Evolutionary conservation across 805 yeast genomes (phyloP), one percentile per base, ranked within the genome.

Genomic region (Candida insectorum): DNA sequence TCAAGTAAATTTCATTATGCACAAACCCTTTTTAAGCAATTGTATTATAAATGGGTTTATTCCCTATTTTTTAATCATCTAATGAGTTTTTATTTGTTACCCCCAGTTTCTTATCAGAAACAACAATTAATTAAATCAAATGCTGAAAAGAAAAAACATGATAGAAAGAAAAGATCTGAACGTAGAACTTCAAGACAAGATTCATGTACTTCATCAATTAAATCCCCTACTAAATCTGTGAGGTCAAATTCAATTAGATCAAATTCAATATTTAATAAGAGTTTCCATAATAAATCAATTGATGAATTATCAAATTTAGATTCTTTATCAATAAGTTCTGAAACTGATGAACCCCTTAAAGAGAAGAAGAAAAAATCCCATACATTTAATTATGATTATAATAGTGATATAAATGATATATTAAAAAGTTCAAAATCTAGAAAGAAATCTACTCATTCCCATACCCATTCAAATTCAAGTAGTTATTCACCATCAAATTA

Each of bases 11-110:
- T n/a, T n/a, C n/a, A n/a, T n/a, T n/a, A n/a, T n/a, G n/a, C n/a
- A n/a, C n/a, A n/a, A n/a, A n/a, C n/a, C n/a, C n/a, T n/a, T n/a
- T n/a, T n/a, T n/a, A n/a, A n/a, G n/a, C n/a, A n/a, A n/a, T n/a
- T n/a, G n/a, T n/a, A n/a, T n/a, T n/a, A n/a, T n/a, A n/a, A n/a
- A n/a, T n/a, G n/a, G n/a, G n/a, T n/a, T n/a, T 5, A n/a, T 17
- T 26, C 26, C 33, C 13, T 16, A 22, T 14, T 11, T 5, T 16
- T 15, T 9, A 6, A 22, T 4, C 10, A 7, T 16, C 11, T 22
- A 15, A 64, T 65, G 71, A 62, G 60, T 40, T 65, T 59, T 41
- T 63, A 52, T 29, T 49, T 61, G 19, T 65, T 64, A 4, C 69
- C 69, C 1, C 43, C 65, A 14, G 59, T 62, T 33, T 63, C 62